These are phyloP conservation scores for Hericium erinaceus DNA, from an alignment of 768 basidiomycete species.

Conservation along the genomic window DNA sequence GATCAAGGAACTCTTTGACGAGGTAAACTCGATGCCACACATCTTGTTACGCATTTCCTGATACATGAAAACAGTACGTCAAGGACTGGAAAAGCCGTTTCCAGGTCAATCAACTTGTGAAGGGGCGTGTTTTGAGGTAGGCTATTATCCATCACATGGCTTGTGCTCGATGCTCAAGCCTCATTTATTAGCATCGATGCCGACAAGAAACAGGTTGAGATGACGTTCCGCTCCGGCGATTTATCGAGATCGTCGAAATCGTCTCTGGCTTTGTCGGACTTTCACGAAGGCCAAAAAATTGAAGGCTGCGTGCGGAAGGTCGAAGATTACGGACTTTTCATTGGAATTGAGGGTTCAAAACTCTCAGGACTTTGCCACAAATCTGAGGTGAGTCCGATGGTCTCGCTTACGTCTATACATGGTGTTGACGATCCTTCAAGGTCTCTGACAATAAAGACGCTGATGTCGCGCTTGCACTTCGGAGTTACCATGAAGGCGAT, in stretches of 20 bases:
- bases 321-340: slow-evolving; percentile 88
- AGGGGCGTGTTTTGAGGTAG: slow-evolving; percentile 78
- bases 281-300: slow-evolving; percentile 74
- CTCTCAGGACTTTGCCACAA: slow-evolving; percentile 91
- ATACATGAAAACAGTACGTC: slow-evolving; percentile 50
- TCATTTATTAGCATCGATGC: slow-evolving; percentile 49
- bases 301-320: slow-evolving; percentile 70
- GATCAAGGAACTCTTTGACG: slow-evolving; percentile 89
- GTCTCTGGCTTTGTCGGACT: slow-evolving; percentile 39
- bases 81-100: slow-evolving; percentile 93
- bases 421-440: slow-evolving; percentile 28
- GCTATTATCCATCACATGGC: slow-evolving; percentile 4
- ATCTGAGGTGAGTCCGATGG: slow-evolving; percentile 52
- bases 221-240: slow-evolving; percentile 75
- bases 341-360: slow-evolving; percentile 78
- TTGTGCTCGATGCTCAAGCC: background rate
- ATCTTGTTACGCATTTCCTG: background rate
- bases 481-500: slow-evolving; percentile 81
- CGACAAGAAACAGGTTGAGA: slow-evolving; percentile 74
- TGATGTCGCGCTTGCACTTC: slow-evolving; percentile 69
- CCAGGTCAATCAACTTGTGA: slow-evolving; percentile 71
- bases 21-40: slow-evolving; percentile 30
- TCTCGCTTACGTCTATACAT: background rate
- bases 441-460: slow-evolving; percentile 82
- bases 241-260: slow-evolving; percentile 30